phyloP scores from a whole-genome alignment of 331 rosid genomes.

The Arachis monticola region DNA sequence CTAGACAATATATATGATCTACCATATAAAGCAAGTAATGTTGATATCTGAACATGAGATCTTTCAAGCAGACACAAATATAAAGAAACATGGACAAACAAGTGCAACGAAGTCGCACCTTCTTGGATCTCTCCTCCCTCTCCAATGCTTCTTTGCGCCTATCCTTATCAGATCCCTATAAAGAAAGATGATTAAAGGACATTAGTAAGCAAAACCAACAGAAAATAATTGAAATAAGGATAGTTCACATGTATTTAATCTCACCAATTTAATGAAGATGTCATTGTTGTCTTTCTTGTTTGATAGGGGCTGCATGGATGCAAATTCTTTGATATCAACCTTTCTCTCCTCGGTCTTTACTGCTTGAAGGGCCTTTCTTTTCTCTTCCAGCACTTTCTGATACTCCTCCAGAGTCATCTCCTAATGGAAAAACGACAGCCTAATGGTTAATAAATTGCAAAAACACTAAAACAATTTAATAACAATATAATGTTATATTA shows the following conservation, averaged over 20 bases:
- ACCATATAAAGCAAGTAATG: neutral
- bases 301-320: slow-evolving; percentile 77
- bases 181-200: neutral
- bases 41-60: neutral
- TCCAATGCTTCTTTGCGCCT: slow-evolving; percentile 76
- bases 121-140: slow-evolving; percentile 80
- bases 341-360: slow-evolving; percentile 75
- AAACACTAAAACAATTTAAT: neutral
- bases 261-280: slow-evolving; percentile 76
- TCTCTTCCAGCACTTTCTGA: slow-evolving; percentile 82
- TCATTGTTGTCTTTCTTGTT: slow-evolving; percentile 74
- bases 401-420: slow-evolving; percentile 94
- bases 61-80: neutral
- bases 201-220: neutral
- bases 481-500: neutral
- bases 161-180: slow-evolving; percentile 86
- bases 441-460: neutral
- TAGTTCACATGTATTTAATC: neutral
- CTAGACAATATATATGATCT: neutral
- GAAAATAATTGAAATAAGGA: neutral
- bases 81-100: neutral
- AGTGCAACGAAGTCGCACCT: slow-evolving; percentile 48
- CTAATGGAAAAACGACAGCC: slow-evolving; percentile 38
- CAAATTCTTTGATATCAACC: slow-evolving; percentile 71
- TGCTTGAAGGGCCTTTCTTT: slow-evolving; percentile 69